A percentile compares a stretch with the other conserved stretches of the same genome.
Conservation (phyloP, 768 basidiomycete species). For the Suillus brevipes region DNA sequence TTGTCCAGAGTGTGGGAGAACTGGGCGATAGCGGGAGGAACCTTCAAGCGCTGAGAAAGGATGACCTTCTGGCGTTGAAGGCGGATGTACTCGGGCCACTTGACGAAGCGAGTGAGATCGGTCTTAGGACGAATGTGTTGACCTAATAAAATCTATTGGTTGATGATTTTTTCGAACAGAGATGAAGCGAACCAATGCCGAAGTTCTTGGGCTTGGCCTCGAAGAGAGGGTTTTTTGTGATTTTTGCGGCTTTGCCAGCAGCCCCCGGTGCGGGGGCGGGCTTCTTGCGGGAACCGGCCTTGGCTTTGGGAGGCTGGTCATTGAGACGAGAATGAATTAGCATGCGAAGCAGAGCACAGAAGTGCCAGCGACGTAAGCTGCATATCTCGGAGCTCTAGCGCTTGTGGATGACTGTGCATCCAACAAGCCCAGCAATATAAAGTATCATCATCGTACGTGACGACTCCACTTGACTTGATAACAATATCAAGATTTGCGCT, state of each 20-base stretch:
- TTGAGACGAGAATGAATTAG: slow-evolving; percentile 72
- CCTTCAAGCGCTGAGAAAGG: slow-evolving; percentile 95
- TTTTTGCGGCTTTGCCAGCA: slow-evolving; percentile 71
- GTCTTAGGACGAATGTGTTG: slow-evolving; percentile 89
- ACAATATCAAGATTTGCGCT: slow-evolving; percentile 19
- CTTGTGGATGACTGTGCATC: slow-evolving; percentile 25
- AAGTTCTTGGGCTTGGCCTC: slow-evolving; percentile 90
- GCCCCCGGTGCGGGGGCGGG: slow-evolving; percentile 84
- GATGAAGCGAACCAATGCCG: slow-evolving; percentile 77
- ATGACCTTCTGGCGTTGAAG: slow-evolving; percentile 99
- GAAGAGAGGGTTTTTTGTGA: slow-evolving; percentile 94
- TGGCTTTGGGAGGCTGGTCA: slow-evolving; percentile 84
- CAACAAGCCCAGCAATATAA: slow-evolving; percentile 43
- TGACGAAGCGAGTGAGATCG: slow-evolving; percentile 96
- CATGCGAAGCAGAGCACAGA: slow-evolving; percentile 18
- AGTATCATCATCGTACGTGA: slow-evolving; percentile 38
- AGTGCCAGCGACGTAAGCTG: slow-evolving; percentile 28
- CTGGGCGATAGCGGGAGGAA: slow-evolving; percentile 96
- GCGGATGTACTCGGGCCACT: slow-evolving; percentile 99
- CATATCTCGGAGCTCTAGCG: slow-evolving; percentile 57
- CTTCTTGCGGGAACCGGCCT: slow-evolving; percentile 75
- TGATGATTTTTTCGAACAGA: not conserved
- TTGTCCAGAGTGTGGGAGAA: slow-evolving; percentile 98
- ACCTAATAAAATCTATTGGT: slow-evolving; percentile 48
- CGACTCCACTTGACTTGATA: slow-evolving; percentile 39